phyloP scores from a whole-genome alignment of 257 asterid genomes.

The Rauvolfia tetraphylla region DNA sequence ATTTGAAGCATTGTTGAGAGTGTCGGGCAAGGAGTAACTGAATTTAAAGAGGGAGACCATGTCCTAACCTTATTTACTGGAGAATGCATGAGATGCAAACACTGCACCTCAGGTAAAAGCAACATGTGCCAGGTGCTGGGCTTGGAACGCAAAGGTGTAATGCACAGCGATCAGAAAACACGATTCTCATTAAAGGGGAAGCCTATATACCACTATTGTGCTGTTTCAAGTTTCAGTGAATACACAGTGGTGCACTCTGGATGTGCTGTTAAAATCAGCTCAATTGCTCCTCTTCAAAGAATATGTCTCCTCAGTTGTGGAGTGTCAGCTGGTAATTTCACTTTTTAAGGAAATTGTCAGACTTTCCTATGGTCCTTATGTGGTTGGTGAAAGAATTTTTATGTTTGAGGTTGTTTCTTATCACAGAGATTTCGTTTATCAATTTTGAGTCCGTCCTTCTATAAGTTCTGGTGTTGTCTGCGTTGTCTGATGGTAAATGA shows the following conservation, averaged over 20 bases:
- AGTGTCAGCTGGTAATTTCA: slow-evolving; percentile 74
- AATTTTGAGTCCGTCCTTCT: neutral
- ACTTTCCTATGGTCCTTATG: neutral
- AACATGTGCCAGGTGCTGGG: slow-evolving; percentile 79
- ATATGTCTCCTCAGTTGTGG: slow-evolving; percentile 98
- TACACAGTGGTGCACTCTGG: slow-evolving; percentile 92
- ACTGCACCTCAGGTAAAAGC: slow-evolving; percentile 75
- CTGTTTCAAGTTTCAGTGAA: slow-evolving; percentile 94
- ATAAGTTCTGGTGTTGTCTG: neutral
- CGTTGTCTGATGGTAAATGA: neutral
- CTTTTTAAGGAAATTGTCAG: neutral
- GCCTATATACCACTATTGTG: slow-evolving; percentile 78
- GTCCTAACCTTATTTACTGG: slow-evolving; percentile 84
- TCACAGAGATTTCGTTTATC: neutral
- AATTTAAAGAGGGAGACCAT: slow-evolving; percentile 76
- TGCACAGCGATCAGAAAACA: slow-evolving; percentile 82
- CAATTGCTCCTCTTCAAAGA: slow-evolving; percentile 80
- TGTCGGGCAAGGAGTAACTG: slow-evolving; percentile 83
- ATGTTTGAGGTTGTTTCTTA: neutral
- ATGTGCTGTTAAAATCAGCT: slow-evolving; percentile 77
- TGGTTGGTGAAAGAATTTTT: neutral
- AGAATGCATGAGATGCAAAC: slow-evolving; percentile 82
- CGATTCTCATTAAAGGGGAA: slow-evolving; percentile 77
- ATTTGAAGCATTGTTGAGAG: slow-evolving; percentile 81
- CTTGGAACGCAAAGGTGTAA: slow-evolving; percentile 83